Base-by-base conservation (phyloP, 257 asterid species). In the Mitragyna speciosa region DNA sequence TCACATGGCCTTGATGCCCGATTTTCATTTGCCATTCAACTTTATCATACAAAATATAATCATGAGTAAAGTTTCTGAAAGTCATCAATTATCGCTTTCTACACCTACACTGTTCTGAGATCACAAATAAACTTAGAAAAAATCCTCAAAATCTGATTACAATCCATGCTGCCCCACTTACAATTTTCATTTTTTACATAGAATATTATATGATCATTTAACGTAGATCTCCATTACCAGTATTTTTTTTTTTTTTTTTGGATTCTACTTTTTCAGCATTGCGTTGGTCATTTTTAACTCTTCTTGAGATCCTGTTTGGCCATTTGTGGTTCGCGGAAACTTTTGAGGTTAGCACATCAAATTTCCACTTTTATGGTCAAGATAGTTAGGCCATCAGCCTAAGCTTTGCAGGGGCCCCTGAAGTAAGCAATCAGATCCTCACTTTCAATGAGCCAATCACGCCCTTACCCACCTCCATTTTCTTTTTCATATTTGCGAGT, bases 351-450 rank as follows among this genome's bases (percentile, higher is more conserved):
- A 70, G 9, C 54, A 70, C 28, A 41, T 10, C 20, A 70, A 41
- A 71, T 71, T 47, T 45, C 39, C n/a, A 71, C 36, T 24, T 31
- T 73, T 61, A 12, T 19, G 33, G 78, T 74, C 78, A 74, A 74
- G 78, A 63, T 17, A 30, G 68, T 54, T 74, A 54, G 78, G 78
- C 78, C 78, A 73, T 73, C 78, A 52, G 67, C 78, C 51, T 73
- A 52, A 73, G 49, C n/a, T n/a, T 51, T 73, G 67, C 31, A 33
- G 67, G 67, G 76, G 43, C 12, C 26, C 61, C 15, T 26, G 45
- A 22, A 28, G 78, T 52, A 31, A 33, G 68, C 31, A 74, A 52
- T 16, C 28, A 49, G 77, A 48, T 30, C 47, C 9, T 15, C 58
- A 41, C 24, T 28, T 10, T 72, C 26, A 1, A 4, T n/a, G 45